Base-by-base conservation (phyloP, 345 rosid species). In the Sonneratia alba region DNA sequence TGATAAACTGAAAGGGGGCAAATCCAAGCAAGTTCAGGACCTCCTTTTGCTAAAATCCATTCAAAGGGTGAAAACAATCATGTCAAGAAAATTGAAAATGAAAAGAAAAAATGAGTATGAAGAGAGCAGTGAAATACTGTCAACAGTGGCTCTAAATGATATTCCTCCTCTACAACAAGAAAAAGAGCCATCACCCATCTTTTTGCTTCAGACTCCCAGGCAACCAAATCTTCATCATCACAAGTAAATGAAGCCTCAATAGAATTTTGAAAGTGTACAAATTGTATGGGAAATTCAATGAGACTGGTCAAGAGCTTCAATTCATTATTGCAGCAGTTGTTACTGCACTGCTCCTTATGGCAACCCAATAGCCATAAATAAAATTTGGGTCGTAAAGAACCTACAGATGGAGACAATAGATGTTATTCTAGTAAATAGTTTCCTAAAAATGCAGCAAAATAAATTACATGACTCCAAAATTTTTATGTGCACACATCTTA, bases 211-310 rank as follows among this genome's bases (percentile, higher is more conserved):
- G 71, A 78, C 72, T 91, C 96, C 98, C 98, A 93, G 57, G 90
- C 88, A 78, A 83, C 87, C 81, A 91, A 76, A 79, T 93, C 98
- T 81, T 82, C 98, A 71, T 93, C 98, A 77, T 93, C 91, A 78
- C 74, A 88, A 80, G 76, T 77, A 68, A 74, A 71, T 12, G 69
- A 47, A 64, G 76, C 68, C 78, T 77, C 83, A 76, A 43, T 79
- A 65, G 76, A 71, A 68, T 61, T 3, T 22, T 37, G 76, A 74
- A 73, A 74, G 71, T 80, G 78, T 53, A 82, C 69, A 71, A 88
- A 93, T 67, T 66, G 73, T 62, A 77, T 67, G 36, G 92, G 89
- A 77, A 89, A 89, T 73, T 83, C 90, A 62, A 77, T 73, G 69
- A 93, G 87, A 72, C 81, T 81, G 71, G 76, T 80, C 74, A 87